Conservation (phyloP, 2,329 filamentous ascomycete genomes). For the Truncatella angustata region DNA sequence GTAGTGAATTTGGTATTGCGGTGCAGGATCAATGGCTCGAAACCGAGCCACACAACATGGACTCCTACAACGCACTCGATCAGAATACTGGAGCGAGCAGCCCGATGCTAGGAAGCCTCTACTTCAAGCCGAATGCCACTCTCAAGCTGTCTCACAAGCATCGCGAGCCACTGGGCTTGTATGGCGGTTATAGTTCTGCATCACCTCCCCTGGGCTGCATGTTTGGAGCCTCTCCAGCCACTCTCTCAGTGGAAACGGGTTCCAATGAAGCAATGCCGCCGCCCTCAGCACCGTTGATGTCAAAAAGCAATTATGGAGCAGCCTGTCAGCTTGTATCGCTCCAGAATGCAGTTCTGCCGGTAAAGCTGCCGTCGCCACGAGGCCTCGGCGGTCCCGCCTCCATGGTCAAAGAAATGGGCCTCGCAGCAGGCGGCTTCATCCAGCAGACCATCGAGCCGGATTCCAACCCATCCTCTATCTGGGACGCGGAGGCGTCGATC, state of each 20-base stretch:
- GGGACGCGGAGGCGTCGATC: constrained; percentile 13
- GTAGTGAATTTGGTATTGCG: not conserved
- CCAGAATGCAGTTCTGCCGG: too few relatives aligned
- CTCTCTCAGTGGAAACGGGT: too few relatives aligned
- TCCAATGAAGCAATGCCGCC: too few relatives aligned
- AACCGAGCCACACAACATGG: not conserved
- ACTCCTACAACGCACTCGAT: not conserved
- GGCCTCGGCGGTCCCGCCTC: not conserved
- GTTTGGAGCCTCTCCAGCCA: not conserved
- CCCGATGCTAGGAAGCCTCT: not conserved
- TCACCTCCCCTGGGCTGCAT: not conserved
- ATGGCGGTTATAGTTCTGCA: too few relatives aligned
- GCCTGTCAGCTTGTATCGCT: too few relatives aligned
- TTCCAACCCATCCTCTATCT: not conserved
- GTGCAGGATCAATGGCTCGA: constrained; percentile 1
- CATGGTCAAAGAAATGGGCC: constrained; percentile 13
- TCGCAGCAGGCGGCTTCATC: constrained; percentile 19
- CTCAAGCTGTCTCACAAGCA: not conserved
- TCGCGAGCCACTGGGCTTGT: not conserved
- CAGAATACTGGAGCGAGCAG: not conserved
- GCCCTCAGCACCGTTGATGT: too few relatives aligned
- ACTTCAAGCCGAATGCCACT: not conserved
- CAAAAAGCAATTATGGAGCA: too few relatives aligned
- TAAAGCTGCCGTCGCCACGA: too few relatives aligned
- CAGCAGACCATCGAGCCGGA: constrained; percentile 16